phyloP scores from a whole-genome alignment of 2,329 filamentous ascomycete species.

The Albophoma yamanashiensis region DNA sequence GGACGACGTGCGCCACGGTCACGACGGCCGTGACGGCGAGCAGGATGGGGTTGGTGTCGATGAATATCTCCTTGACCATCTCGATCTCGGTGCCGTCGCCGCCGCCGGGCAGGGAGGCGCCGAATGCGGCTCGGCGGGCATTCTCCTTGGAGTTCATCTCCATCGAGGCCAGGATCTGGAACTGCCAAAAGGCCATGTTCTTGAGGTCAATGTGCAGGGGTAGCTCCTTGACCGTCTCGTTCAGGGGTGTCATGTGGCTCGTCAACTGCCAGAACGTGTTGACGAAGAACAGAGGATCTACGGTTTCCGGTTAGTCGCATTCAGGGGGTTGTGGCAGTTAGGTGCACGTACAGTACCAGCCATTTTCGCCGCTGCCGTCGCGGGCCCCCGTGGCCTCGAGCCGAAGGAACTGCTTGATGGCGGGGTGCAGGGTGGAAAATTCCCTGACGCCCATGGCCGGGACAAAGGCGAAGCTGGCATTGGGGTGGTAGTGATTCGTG shows the following conservation, averaged over 20 bases:
- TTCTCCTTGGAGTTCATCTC: constrained; percentile 82
- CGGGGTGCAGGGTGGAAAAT: constrained; percentile 58
- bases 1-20: constrained; percentile 82
- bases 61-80: constrained; percentile 89
- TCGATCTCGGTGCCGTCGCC: constrained; percentile 92
- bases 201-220: constrained; percentile 76
- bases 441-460: constrained; percentile 65
- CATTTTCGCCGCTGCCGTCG: constrained; percentile 75
- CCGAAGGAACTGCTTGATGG: constrained; percentile 65
- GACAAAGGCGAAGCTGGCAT: constrained; percentile 81
- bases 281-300: constrained; percentile 70
- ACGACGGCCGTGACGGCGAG: constrained; percentile 76
- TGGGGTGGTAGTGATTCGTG: constrained; percentile 87
- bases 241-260: constrained; percentile 82
- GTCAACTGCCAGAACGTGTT: constrained; percentile 98
- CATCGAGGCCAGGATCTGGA: constrained; percentile 71
- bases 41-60: constrained; percentile 90
- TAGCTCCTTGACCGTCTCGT: constrained; percentile 74
- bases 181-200: constrained; percentile 83
- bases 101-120: constrained; percentile 59
- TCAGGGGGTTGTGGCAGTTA: not conserved
- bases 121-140: constrained; percentile 65
- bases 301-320: constrained; percentile 6
- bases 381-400: constrained; percentile 73
- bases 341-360: constrained; percentile 62